A percentile compares a stretch with the other conserved stretches of the same genome.
phyloP scores from a whole-genome alignment of 768 basidiomycete genomes.

The Xerocomus potaroensis region DNA sequence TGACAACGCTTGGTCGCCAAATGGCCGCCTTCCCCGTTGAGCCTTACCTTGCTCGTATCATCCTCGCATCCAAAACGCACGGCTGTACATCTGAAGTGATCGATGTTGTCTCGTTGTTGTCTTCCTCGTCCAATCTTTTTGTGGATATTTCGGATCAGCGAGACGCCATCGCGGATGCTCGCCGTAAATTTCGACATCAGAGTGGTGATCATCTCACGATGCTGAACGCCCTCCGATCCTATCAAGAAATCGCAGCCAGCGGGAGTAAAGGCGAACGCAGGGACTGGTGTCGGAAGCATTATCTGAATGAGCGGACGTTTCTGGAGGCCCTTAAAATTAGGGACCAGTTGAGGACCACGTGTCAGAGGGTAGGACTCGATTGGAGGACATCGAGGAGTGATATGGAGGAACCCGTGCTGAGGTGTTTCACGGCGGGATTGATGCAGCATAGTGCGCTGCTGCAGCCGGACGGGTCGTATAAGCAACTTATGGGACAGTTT shows the following conservation, averaged over 20 bases:
- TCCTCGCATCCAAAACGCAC: constrained; percentile 72
- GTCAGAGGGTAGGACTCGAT: constrained; percentile 57
- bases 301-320: constrained; percentile 77
- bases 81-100: constrained; percentile 77
- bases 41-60: constrained; percentile 70
- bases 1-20: constrained; percentile 72
- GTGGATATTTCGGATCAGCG: constrained; percentile 72
- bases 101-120: constrained; percentile 80
- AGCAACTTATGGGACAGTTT: constrained; percentile 68
- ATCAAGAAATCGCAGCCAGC: constrained; percentile 57
- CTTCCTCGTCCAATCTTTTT: constrained; percentile 78
- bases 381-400: constrained; percentile 55
- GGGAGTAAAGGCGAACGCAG: constrained; percentile 46
- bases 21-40: constrained; percentile 96
- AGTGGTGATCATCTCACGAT: constrained; percentile 90
- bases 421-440: constrained; percentile 70
- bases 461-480: constrained; percentile 85
- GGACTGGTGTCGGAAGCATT: constrained; percentile 85
- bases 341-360: constrained; percentile 69
- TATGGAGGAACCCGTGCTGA: constrained; percentile 63
- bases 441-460: constrained; percentile 81
- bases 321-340: constrained; percentile 74
- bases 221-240: constrained; percentile 80
- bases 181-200: constrained; percentile 75
- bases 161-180: constrained; percentile 63